phyloP scores from a whole-genome alignment of 2,329 filamentous ascomycete genomes.

The Colletotrichum spaethianum region DNA sequence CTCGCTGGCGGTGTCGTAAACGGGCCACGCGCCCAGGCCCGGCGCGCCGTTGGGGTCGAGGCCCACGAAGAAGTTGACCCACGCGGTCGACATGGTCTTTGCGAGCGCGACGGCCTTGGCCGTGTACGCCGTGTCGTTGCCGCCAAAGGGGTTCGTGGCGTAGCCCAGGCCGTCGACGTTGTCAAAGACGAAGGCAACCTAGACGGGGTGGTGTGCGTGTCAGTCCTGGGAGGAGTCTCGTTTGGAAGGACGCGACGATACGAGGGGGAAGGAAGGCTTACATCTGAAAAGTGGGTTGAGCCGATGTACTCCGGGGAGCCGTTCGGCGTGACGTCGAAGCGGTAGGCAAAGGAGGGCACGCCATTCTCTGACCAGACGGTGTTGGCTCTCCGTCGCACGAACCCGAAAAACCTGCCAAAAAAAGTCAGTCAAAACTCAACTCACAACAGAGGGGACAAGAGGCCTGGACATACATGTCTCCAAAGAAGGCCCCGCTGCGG shows the following conservation, averaged over 20 bases:
- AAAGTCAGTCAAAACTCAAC: not conserved
- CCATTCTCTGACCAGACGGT: conserved; percentile 47
- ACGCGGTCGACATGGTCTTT: conserved; percentile 48
- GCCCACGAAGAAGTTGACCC: conserved; percentile 49
- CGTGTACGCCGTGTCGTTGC: conserved; percentile 46
- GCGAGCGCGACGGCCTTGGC: conserved; percentile 46
- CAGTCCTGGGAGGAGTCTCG: not conserved
- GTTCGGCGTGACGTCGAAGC: conserved; percentile 51
- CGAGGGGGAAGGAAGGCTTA: conserved; percentile 6
- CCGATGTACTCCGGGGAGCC: conserved; percentile 43
- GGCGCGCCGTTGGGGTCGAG: conserved; percentile 48
- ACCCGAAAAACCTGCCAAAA: conserved; percentile 45
- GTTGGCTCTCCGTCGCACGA: conserved; percentile 47
- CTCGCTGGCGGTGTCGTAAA: conserved; percentile 40
- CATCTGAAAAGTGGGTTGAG: conserved; percentile 57
- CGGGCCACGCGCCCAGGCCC: conserved; percentile 46
- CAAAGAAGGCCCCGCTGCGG: conserved; percentile 49
- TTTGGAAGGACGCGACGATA: conserved; percentile 3
- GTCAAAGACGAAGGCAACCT: conserved; percentile 59
- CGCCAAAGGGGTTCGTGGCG: conserved; percentile 49
- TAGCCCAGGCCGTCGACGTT: conserved; percentile 52
- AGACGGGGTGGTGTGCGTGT: not conserved
- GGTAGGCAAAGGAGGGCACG: conserved; percentile 49
- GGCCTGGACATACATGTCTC: conserved; percentile 38
- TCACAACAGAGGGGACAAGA: not conserved